A percentile compares a stretch with the other conserved stretches of the same genome.
Conservation (phyloP, 805 yeast genomes). For the Brettanomyces naardenensis region DNA sequence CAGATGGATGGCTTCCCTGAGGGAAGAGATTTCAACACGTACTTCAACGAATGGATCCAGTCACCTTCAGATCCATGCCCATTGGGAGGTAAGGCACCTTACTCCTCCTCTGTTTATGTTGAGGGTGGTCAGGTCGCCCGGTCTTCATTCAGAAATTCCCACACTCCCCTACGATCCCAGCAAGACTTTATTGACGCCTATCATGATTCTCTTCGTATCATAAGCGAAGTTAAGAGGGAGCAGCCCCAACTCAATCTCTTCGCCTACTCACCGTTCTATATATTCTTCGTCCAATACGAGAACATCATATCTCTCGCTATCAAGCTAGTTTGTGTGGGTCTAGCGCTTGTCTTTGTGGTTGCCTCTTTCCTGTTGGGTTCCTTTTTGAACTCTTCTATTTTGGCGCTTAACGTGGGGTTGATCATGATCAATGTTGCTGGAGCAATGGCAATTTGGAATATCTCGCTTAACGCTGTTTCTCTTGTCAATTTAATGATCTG, state of each 20-base stretch:
- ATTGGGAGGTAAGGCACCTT: conserved; percentile 92
- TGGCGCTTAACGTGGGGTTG: conserved; percentile 52
- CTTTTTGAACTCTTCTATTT: conserved; percentile 44
- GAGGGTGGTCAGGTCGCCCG: conserved; percentile 35
- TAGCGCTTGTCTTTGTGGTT: conserved; percentile 38
- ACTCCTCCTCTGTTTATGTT: conserved; percentile 48
- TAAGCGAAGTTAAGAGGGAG: conserved; percentile 41
- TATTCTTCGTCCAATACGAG: conserved; percentile 84
- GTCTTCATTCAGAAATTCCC: conserved; percentile 74
- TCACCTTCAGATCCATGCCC: conserved; percentile 87
- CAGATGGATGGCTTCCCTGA: conserved; percentile 81
- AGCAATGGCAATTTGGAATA: conserved; percentile 63
- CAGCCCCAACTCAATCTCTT: conserved; percentile 44
- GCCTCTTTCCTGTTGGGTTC: conserved; percentile 63
- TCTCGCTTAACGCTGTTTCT: conserved; percentile 81
- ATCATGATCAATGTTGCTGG: conserved; percentile 74
- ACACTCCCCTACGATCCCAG: conserved; percentile 73
- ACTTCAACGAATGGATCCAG: conserved; percentile 73
- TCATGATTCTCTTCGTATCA: conserved; percentile 59
- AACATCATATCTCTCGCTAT: conserved; percentile 56
- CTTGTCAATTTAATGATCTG: conserved; percentile 89
- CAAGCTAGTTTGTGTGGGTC: conserved; percentile 43
- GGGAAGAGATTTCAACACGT: conserved; percentile 57
- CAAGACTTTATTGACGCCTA: conserved; percentile 77
- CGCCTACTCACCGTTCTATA: conserved; percentile 90